These are phyloP conservation scores for Chlorella vulgaris DNA, from an alignment of 139 green algal species.

Conservation along the genomic window DNA sequence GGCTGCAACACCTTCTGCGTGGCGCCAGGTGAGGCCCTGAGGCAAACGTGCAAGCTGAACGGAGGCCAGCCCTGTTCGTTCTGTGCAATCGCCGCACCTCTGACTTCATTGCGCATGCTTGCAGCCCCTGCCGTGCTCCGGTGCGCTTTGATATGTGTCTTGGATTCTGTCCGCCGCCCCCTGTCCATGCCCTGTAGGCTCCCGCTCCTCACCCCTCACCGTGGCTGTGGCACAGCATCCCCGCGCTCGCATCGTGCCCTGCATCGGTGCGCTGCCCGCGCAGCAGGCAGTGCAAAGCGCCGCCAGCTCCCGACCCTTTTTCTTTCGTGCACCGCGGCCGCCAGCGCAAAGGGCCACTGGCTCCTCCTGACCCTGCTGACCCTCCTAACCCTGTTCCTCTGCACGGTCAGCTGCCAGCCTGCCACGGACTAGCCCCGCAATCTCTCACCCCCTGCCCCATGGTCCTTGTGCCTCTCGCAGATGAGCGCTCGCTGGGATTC, in stretches of 20 bases:
- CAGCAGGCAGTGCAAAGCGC: no score
- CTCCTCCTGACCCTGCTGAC: no score
- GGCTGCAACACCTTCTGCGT: constrained; percentile 91
- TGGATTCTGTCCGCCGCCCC: background rate
- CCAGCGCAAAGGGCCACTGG: background rate
- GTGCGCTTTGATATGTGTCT: background rate
- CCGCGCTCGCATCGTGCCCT: constrained; percentile 72
- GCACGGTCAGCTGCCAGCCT: no score
- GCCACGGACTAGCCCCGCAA: no score
- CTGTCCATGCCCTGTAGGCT: constrained; percentile 58
- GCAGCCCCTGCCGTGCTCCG: background rate
- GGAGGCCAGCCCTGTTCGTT: background rate
- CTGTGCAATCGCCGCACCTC: background rate
- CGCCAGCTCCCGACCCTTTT: no score
- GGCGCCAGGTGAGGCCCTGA: constrained; percentile 72
- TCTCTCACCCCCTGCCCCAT: background rate
- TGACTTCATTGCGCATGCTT: background rate
- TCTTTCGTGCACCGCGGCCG: background rate
- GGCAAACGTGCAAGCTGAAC: background rate
- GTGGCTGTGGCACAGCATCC: constrained; percentile 85
- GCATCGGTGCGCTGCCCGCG: constrained; percentile 57
- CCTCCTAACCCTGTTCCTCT: background rate
- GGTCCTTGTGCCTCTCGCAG: constrained; percentile 29
- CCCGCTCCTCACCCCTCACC: constrained; percentile 90
- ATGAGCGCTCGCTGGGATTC: constrained; percentile 97